Evolutionary conservation across 257 asterid species (phyloP).

Genomic region (Nicotiana attenuata): DNA sequence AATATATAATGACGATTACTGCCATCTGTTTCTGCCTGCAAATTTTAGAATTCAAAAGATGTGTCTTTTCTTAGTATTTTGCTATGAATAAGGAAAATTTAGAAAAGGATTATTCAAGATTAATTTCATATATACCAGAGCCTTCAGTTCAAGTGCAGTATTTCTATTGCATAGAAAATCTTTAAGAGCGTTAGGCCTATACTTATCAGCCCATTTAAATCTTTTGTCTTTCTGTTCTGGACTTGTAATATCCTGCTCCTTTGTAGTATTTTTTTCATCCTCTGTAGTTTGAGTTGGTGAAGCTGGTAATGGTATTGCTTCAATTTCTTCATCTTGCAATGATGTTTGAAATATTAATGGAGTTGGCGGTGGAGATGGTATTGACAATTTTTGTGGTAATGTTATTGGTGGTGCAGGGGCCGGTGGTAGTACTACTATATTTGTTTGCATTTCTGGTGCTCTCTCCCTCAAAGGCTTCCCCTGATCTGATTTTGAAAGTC

Average conservation of each 20-base stretch:
- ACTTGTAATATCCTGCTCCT: constrained; percentile 11
- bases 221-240: constrained; percentile 17
- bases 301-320: constrained; percentile 3
- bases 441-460: constrained; percentile 24
- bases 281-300: constrained; percentile 9
- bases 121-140: constrained; percentile 20
- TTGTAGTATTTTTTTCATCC: constrained; percentile 4
- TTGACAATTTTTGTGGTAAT: constrained; percentile 4
- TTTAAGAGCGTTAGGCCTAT: constrained; percentile 48
- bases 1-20: constrained; percentile 57
- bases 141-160: constrained; percentile 47
- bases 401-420: constrained; percentile 18
- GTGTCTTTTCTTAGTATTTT: background rate
- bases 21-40: constrained; percentile 23
- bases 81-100: background rate
- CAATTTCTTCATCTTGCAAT: background rate
- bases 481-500: constrained; percentile 5
- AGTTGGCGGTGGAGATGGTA: constrained; percentile 26
- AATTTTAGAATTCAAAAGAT: background rate
- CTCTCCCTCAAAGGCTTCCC: constrained; percentile 94
- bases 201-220: constrained; percentile 55
- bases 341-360: constrained; percentile 7
- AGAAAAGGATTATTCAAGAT: background rate
- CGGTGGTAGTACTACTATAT: constrained; percentile 10
- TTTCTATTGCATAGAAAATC: constrained; percentile 60